These are phyloP conservation scores for Pseudocercospora cruenta DNA, from an alignment of 2,329 filamentous ascomycete genomes.

Conservation along the genomic window DNA sequence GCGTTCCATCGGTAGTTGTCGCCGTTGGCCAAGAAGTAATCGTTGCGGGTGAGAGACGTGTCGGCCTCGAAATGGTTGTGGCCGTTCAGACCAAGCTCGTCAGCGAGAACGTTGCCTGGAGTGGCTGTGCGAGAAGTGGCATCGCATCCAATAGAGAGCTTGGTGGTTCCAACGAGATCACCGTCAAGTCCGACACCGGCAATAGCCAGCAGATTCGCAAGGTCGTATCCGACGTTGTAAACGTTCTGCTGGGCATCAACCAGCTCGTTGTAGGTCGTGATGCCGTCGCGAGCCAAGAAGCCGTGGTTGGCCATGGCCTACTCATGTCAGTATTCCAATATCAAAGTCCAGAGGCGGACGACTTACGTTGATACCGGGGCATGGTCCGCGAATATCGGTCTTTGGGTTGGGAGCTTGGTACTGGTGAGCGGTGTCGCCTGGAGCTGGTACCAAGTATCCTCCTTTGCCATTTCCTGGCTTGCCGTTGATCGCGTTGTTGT, in stretches of 20 bases:
- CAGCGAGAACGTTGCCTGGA: slow-evolving; percentile 35
- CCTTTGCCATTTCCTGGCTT: slow-evolving; percentile 44
- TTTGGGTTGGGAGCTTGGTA: slow-evolving; percentile 39
- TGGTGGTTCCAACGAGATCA: slow-evolving; percentile 35
- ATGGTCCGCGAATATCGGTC: slow-evolving; percentile 46
- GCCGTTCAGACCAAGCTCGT: slow-evolving; percentile 45
- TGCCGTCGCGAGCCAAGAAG: slow-evolving; percentile 46
- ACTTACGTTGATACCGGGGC: slow-evolving; percentile 27
- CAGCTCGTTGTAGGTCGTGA: slow-evolving; percentile 45
- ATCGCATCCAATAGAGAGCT: slow-evolving; percentile 48
- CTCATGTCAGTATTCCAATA: slow-evolving; percentile 20
- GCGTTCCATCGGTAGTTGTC: slow-evolving; percentile 45
- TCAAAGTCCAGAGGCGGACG: slow-evolving; percentile 3
- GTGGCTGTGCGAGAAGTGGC: slow-evolving; percentile 44
- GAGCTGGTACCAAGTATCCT: slow-evolving; percentile 48
- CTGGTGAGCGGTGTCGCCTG: slow-evolving; percentile 43
- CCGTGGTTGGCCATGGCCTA: slow-evolving; percentile 47
- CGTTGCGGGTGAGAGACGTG: slow-evolving; percentile 45
- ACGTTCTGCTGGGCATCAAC: slow-evolving; percentile 48
- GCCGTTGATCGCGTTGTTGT: slow-evolving; percentile 47
- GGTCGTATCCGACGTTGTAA: slow-evolving; percentile 48
- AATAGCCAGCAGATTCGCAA: slow-evolving; percentile 42
- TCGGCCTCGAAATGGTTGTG: slow-evolving; percentile 49
- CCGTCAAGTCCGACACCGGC: slow-evolving; percentile 25
- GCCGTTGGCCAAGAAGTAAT: slow-evolving; percentile 41